A percentile compares a stretch with the other conserved stretches of the same genome.
phyloP scores from a whole-genome alignment of 345 rosid species.

The Boechera divaricarpa region DNA sequence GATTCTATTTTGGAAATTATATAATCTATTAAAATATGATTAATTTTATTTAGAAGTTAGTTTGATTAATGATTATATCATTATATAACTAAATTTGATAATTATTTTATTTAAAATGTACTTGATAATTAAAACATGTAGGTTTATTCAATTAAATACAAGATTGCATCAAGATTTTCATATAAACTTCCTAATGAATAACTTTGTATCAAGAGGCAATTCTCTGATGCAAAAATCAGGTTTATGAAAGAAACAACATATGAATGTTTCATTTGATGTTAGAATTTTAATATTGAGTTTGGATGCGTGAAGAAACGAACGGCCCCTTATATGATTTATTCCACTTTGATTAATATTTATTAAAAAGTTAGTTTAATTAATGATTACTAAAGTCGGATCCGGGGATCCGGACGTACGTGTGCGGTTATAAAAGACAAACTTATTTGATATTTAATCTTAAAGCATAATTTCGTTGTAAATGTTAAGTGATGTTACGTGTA shows the following conservation, averaged over 20 bases:
- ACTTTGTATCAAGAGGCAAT: background rate
- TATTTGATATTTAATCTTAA: no score
- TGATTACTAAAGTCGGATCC: no score
- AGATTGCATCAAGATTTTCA: background rate
- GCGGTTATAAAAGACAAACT: no score
- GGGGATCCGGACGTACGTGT: no score
- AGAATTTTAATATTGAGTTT: background rate
- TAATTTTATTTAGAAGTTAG: background rate
- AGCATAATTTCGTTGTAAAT: no score
- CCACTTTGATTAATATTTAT: no score
- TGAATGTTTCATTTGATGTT: background rate
- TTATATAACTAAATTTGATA: background rate
- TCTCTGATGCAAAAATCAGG: background rate
- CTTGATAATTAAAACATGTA: background rate
- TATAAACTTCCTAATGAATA: background rate
- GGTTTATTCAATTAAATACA: background rate
- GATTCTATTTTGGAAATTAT: background rate
- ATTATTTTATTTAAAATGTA: background rate
- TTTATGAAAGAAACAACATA: background rate
- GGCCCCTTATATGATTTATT: no score
- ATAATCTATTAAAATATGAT: no score
- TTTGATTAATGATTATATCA: background rate
- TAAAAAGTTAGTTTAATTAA: no score
- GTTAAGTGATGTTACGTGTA: no score
- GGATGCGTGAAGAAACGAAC: background rate